phyloP scores from a whole-genome alignment of 148 eudicot species.

The Linanthus parryae region DNA sequence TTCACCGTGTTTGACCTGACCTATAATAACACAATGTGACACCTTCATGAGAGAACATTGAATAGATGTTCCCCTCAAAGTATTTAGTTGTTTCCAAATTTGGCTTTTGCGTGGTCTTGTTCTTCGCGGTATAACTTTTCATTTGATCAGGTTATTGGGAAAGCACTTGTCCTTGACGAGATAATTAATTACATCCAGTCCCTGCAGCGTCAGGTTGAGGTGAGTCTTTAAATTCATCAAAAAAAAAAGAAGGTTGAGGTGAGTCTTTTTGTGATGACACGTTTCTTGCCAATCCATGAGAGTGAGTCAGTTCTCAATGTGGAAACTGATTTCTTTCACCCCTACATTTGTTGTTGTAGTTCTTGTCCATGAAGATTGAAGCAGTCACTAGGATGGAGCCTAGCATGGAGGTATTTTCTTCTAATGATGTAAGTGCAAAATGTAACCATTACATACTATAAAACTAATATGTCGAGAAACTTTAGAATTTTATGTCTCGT shows the following conservation, averaged over 20 bases:
- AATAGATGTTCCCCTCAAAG: too few species aligned
- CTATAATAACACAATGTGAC: too few species aligned
- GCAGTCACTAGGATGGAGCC: slow-evolving; percentile 61
- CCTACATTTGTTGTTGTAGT: slow-evolving; percentile 32
- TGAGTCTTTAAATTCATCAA: too few species aligned
- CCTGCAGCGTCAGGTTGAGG: slow-evolving; percentile 86
- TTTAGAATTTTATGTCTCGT: too few species aligned
- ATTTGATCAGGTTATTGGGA: slow-evolving; percentile 62
- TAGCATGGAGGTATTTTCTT: slow-evolving; percentile 41
- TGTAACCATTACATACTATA: too few species aligned
- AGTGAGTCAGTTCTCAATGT: background rate
- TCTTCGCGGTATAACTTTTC: slow-evolving; percentile 1
- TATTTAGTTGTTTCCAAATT: background rate
- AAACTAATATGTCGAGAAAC: too few species aligned
- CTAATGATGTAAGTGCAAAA: slow-evolving; percentile 63
- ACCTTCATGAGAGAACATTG: too few species aligned
- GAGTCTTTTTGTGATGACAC: too few species aligned
- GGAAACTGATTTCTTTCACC: background rate
- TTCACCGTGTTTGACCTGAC: too few species aligned
- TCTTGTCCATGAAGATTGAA: slow-evolving; percentile 92
- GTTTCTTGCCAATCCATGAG: background rate
- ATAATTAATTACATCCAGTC: slow-evolving; percentile 83
- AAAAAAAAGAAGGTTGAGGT: too few species aligned
- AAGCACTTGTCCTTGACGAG: slow-evolving; percentile 88
- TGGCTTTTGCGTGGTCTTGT: background rate